phyloP scores from a whole-genome alignment of 2,329 filamentous ascomycete genomes.

The Aspergillus tanneri region DNA sequence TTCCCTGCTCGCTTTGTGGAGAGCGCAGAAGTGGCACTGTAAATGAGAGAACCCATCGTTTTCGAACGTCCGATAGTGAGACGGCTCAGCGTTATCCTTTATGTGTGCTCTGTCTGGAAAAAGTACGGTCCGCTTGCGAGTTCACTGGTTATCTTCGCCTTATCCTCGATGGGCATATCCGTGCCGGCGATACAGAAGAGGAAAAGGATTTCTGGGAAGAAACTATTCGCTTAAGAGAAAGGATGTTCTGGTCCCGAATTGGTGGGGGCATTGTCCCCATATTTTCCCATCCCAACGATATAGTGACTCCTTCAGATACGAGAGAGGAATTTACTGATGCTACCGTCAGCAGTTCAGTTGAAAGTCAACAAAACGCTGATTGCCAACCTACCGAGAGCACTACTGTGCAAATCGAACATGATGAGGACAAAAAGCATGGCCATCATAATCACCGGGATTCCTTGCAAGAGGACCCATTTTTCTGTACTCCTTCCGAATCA shows the following conservation, averaged over 20 bases:
- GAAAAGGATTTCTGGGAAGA: constrained; percentile 94
- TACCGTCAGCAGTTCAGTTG: not conserved
- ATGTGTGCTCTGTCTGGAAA: constrained; percentile 80
- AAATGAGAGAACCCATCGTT: constrained; percentile 79
- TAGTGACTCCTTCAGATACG: not conserved
- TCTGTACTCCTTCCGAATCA: constrained; percentile 13
- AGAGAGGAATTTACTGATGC: not conserved
- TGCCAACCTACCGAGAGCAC: constrained; percentile 3
- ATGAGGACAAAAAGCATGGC: constrained; percentile 8
- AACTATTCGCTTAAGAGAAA: constrained; percentile 80
- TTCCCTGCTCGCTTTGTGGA: constrained; percentile 83
- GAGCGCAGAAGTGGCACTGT: constrained; percentile 70
- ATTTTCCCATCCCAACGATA: constrained; percentile 32
- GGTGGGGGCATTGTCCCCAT: constrained; percentile 85
- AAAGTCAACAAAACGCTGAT: constrained; percentile 9
- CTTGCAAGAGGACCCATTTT: constrained; percentile 13
- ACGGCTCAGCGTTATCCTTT: constrained; percentile 85
- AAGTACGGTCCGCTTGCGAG: constrained; percentile 85
- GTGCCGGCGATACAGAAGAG: constrained; percentile 76
- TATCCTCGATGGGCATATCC: constrained; percentile 89
- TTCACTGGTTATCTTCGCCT: constrained; percentile 89
- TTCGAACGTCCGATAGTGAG: constrained; percentile 82
- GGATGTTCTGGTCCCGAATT: constrained; percentile 96
- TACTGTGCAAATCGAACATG: constrained; percentile 1
- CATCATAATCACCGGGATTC: constrained; percentile 9